Percentiles rank a stretch among this genome's conserved stretches.
Conservation (phyloP, 2,329 filamentous ascomycete species). For the Fusarium sp. region DNA sequence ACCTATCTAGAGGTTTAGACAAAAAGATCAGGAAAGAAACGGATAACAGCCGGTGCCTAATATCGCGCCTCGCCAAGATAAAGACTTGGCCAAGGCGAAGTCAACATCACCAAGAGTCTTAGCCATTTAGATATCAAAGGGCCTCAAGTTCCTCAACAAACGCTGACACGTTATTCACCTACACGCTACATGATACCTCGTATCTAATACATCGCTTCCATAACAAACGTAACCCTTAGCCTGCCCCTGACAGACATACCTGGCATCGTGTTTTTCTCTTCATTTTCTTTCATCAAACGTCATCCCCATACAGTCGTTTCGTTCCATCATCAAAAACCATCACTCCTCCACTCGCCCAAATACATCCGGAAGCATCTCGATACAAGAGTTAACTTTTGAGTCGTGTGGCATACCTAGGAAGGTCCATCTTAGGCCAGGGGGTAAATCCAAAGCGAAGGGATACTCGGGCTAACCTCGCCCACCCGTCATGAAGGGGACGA, state of each 20-base stretch:
- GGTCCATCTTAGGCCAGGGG: not conserved
- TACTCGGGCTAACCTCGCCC: slow-evolving; percentile 23
- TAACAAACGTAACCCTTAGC: slow-evolving; percentile 15
- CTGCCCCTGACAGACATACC: slow-evolving; percentile 4
- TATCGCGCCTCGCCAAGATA: not conserved
- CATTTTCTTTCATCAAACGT: slow-evolving; percentile 16
- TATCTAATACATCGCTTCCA: slow-evolving; percentile 21
- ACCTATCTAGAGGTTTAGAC: slow-evolving; percentile 14
- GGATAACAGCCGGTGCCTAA: not conserved
- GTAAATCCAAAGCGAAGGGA: not conserved
- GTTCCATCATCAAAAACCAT: not conserved
- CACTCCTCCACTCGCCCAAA: not conserved
- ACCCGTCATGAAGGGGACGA: too few species aligned
- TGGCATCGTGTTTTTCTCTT: not conserved
- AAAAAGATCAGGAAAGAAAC: slow-evolving; percentile 13
- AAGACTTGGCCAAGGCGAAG: not conserved
- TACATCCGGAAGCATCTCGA: not conserved
- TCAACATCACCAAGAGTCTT: not conserved
- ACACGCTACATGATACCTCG: slow-evolving; percentile 27
- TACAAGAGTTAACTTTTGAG: not conserved
- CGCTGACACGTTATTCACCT: slow-evolving; percentile 16
- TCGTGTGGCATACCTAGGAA: not conserved
- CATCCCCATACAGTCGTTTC: slow-evolving; percentile 8
- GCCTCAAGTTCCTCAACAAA: slow-evolving; percentile 4
- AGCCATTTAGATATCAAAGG: not conserved